A percentile compares a stretch with the other conserved stretches of the same genome.
phyloP scores from a whole-genome alignment of 768 basidiomycete species.

The Filobasidium floriforme region DNA sequence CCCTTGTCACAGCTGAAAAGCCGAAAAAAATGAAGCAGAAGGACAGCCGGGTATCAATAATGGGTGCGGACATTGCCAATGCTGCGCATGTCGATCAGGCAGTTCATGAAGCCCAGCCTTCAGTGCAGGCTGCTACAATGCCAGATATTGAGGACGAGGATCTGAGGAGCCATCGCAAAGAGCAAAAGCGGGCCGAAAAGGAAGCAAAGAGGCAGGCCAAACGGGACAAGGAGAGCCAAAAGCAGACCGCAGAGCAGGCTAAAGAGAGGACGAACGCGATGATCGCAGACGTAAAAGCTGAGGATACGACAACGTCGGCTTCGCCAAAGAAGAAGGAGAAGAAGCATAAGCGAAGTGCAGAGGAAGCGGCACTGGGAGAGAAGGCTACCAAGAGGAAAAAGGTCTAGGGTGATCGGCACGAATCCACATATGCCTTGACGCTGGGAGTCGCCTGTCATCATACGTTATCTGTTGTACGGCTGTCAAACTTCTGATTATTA shows the following conservation, averaged over 20 bases:
- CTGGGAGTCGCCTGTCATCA: too few relatives aligned
- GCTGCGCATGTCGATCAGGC: conserved; percentile 38
- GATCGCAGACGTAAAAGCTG: conserved; percentile 22
- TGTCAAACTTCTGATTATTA: too few relatives aligned
- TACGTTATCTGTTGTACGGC: too few relatives aligned
- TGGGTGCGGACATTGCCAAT: conserved; percentile 14
- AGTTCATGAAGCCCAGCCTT: conserved; percentile 19
- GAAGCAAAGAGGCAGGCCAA: conserved; percentile 22
- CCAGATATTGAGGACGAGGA: conserved; percentile 23
- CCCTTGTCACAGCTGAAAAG: conserved; percentile 10
- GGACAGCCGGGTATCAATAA: conserved; percentile 30
- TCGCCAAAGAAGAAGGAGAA: conserved; percentile 19
- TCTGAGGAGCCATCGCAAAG: conserved; percentile 28
- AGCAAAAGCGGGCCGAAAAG: conserved; percentile 27
- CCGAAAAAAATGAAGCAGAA: conserved; percentile 16
- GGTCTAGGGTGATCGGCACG: conserved; percentile 27
- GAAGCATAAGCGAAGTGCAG: conserved; percentile 31
- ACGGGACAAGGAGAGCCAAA: conserved; percentile 22
- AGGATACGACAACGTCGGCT: conserved; percentile 21
- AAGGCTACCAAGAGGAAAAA: conserved; percentile 45
- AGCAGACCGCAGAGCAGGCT: conserved; percentile 31
- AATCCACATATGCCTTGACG: neutral
- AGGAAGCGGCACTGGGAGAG: conserved; percentile 38
- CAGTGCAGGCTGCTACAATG: conserved; percentile 21
- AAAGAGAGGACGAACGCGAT: conserved; percentile 26